Conservation (phyloP, 371 early-diverging fungal species). For the Mucor indicus region DNA sequence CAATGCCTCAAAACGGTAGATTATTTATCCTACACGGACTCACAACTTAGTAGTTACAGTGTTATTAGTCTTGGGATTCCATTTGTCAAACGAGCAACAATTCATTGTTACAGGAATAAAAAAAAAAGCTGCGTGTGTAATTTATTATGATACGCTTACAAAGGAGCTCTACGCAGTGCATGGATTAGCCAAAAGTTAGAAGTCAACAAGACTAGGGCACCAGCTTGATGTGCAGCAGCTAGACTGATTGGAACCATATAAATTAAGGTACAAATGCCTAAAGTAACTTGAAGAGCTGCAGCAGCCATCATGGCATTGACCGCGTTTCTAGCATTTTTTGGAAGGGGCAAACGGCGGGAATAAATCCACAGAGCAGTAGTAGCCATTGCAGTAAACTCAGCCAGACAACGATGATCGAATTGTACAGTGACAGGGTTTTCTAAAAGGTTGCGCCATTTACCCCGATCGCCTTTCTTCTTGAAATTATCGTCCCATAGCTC, state of each 20-base stretch:
- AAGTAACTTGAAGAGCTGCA: slow-evolving; percentile 69
- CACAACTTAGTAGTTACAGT: too few relatives aligned
- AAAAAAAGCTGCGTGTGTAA: too few relatives aligned
- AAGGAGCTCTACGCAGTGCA: slow-evolving; percentile 62
- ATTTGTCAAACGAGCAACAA: too few relatives aligned
- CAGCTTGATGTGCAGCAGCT: slow-evolving; percentile 95
- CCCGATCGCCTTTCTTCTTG: slow-evolving; percentile 45
- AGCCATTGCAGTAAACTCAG: slow-evolving; percentile 73
- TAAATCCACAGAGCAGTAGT: slow-evolving; percentile 69
- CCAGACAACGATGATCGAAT: slow-evolving; percentile 89
- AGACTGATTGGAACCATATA: slow-evolving; percentile 89
- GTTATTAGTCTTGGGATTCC: too few relatives aligned
- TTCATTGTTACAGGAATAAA: too few relatives aligned
- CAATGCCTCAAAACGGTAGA: too few relatives aligned
- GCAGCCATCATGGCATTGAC: slow-evolving; percentile 71
- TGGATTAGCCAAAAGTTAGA: slow-evolving; percentile 79
- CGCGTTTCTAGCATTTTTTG: slow-evolving; percentile 63
- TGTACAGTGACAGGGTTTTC: slow-evolving; percentile 96
- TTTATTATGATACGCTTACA: too few relatives aligned
- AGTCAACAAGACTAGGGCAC: slow-evolving; percentile 83
- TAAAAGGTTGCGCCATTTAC: slow-evolving; percentile 80
- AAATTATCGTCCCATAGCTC: slow-evolving; percentile 69
- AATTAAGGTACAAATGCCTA: slow-evolving; percentile 91
- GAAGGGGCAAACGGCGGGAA: slow-evolving; percentile 70
- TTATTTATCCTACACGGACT: too few relatives aligned